Percentiles rank a stretch among this genome's conserved stretches.
Conservation (phyloP, 495 filamentous ascomycete genomes). For the Aspergillus kassunensis region DNA sequence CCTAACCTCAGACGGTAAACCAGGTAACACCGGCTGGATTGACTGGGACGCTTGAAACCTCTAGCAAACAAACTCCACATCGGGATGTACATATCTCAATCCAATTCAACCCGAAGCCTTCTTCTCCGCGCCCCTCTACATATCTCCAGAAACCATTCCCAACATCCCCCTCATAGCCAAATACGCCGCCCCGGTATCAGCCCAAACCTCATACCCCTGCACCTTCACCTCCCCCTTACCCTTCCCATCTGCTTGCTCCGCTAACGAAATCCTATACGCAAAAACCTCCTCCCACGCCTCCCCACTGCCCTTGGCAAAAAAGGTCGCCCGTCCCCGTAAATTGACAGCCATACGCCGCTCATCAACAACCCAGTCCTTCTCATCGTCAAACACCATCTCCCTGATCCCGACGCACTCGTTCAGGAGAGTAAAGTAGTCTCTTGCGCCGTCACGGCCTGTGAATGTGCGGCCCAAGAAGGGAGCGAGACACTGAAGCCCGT, state of each 20-base stretch:
- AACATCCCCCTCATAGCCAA: conserved; percentile 50
- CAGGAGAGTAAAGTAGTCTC: conserved; percentile 46
- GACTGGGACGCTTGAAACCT: conserved; percentile 31
- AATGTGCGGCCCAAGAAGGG: conserved; percentile 59
- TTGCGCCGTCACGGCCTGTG: conserved; percentile 42
- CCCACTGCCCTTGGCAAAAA: conserved; percentile 46
- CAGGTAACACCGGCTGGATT: conserved; percentile 53
- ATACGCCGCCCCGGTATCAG: conserved; percentile 61
- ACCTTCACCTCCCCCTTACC: conserved; percentile 35
- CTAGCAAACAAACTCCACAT: conserved; percentile 14
- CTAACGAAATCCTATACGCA: conserved; percentile 50
- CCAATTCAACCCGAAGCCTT: not conserved
- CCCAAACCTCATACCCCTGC: conserved; percentile 56
- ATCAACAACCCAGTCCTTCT: conserved; percentile 50
- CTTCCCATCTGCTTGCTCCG: conserved; percentile 29
- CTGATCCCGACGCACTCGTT: conserved; percentile 36
- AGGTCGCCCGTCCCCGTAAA: conserved; percentile 46
- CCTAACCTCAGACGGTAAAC: conserved; percentile 40
- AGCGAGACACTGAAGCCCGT: conserved; percentile 56
- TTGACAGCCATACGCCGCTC: conserved; percentile 36
- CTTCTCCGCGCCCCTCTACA: conserved; percentile 12
- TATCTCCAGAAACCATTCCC: conserved; percentile 3
- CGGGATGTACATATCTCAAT: conserved; percentile 11
- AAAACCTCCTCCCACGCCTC: conserved; percentile 59
- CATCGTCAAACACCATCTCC: conserved; percentile 47